Evolutionary conservation across 2,329 filamentous ascomycete species (phyloP).

Genomic region (Amylocarpus encephaloides): DNA sequence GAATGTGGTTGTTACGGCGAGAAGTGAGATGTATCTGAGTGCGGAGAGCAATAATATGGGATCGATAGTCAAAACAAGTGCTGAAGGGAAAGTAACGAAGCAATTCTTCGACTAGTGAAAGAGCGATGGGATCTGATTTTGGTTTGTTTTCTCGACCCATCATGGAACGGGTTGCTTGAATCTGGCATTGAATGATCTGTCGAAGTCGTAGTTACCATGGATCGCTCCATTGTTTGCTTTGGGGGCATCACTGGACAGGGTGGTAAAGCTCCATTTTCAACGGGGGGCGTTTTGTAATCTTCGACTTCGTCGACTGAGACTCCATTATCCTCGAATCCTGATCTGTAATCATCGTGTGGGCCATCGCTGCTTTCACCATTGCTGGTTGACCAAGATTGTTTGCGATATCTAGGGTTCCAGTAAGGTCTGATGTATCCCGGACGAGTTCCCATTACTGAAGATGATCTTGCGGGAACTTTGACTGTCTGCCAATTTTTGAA

Average conservation of each 20-base stretch:
- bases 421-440: not conserved
- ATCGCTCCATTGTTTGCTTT: too few relatives aligned
- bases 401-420: not conserved
- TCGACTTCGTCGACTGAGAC: too few relatives aligned
- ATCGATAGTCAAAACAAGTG: not conserved
- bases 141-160: too few relatives aligned
- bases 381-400: slow-evolving; percentile 10
- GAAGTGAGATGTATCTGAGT: not conserved
- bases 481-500: slow-evolving; percentile 21
- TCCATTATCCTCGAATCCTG: too few relatives aligned
- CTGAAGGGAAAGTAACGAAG: slow-evolving; percentile 1
- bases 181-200: not conserved
- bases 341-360: not conserved
- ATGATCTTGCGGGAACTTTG: slow-evolving; percentile 19
- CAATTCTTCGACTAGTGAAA: not conserved
- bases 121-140: not conserved
- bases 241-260: too few relatives aligned
- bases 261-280: too few relatives aligned
- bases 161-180: not conserved
- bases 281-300: too few relatives aligned
- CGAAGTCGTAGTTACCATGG: not conserved
- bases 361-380: slow-evolving; percentile 4
- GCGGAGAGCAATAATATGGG: not conserved
- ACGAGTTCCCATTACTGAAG: slow-evolving; percentile 10
- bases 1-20: not conserved